A percentile compares a stretch with the other conserved stretches of the same genome.
Conservation (phyloP, 805 yeast species). For the Myxozyma vanderwaltii region DNA sequence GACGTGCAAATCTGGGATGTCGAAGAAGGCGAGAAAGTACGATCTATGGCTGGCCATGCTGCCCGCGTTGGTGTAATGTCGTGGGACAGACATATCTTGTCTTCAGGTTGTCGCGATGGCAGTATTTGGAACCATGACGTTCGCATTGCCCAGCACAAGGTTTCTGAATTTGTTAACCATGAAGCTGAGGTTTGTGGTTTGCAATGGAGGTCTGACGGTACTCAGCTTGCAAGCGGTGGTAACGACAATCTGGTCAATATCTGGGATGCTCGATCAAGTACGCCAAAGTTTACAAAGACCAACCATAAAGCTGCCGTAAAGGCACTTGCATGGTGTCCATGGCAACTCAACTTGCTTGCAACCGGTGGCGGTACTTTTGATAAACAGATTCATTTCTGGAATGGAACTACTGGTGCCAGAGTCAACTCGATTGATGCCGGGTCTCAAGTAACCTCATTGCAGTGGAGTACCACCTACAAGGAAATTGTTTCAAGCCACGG, state of each 20-base stretch:
- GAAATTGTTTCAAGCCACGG: conserved; percentile 96
- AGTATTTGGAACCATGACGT: conserved; percentile 87
- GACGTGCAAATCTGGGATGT: conserved; percentile 91
- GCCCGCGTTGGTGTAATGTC: conserved; percentile 80
- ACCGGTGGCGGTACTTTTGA: conserved; percentile 97
- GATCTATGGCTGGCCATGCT: conserved; percentile 75
- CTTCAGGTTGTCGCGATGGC: conserved; percentile 89
- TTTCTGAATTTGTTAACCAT: conserved; percentile 63
- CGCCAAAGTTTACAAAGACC: conserved; percentile 73
- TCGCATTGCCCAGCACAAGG: conserved; percentile 75
- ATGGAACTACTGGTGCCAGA: conserved; percentile 84
- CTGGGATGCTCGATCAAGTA: conserved; percentile 78
- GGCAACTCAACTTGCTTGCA: conserved; percentile 78
- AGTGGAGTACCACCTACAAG: conserved; percentile 67
- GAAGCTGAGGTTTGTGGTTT: conserved; percentile 91
- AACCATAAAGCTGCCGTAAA: conserved; percentile 93
- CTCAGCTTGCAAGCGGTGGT: conserved; percentile 87
- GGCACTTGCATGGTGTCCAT: conserved; percentile 94
- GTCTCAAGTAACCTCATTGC: conserved; percentile 88
- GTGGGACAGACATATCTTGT: conserved; percentile 80
- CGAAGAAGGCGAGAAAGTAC: conserved; percentile 62
- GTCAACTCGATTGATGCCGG: conserved; percentile 87
- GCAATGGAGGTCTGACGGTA: conserved; percentile 80
- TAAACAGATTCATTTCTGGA: conserved; percentile 90
- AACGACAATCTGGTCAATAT: conserved; percentile 90